phyloP scores from a whole-genome alignment of 352 stramenopile genomes.

The Pythium phragmiticola region DNA sequence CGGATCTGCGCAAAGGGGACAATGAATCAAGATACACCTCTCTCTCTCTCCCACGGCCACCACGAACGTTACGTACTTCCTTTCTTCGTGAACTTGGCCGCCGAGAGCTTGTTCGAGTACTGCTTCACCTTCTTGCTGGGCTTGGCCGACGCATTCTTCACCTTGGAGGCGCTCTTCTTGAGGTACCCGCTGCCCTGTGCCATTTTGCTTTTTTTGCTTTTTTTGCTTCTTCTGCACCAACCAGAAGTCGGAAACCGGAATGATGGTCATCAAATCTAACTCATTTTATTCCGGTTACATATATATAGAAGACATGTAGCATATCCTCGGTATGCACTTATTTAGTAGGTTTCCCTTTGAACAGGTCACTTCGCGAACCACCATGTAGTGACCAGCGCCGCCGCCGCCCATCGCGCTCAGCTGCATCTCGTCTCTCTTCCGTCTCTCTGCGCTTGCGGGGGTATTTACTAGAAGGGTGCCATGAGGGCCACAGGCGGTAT shows the following conservation, averaged over 20 bases:
- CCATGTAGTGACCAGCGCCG: not conserved
- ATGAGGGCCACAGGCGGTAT: not conserved
- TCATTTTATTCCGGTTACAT: too few relatives aligned
- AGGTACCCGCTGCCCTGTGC: constrained; percentile 80
- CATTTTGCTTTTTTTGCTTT: constrained; percentile 32
- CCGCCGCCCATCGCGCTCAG: not conserved
- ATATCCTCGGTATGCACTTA: too few relatives aligned
- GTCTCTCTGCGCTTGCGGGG: not conserved
- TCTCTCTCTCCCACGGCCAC: not conserved
- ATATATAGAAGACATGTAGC: too few relatives aligned
- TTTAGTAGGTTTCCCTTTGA: not conserved
- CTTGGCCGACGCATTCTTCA: constrained; percentile 74
- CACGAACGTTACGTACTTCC: constrained; percentile 56
- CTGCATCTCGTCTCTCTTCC: not conserved
- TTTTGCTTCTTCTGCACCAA: too few relatives aligned
- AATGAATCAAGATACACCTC: not conserved
- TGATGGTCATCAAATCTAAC: too few relatives aligned
- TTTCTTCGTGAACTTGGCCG: constrained; percentile 87
- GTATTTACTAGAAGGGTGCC: not conserved
- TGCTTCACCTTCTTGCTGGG: constrained; percentile 65
- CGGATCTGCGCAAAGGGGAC: constrained; percentile 42
- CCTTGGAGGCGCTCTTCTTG: constrained; percentile 70
- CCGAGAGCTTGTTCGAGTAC: constrained; percentile 80
- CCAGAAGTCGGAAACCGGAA: too few relatives aligned
- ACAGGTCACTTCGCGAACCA: not conserved